Evolutionary conservation across 2,329 filamentous ascomycete genomes (phyloP).

Genomic region (Colletotrichum caudatum): DNA sequence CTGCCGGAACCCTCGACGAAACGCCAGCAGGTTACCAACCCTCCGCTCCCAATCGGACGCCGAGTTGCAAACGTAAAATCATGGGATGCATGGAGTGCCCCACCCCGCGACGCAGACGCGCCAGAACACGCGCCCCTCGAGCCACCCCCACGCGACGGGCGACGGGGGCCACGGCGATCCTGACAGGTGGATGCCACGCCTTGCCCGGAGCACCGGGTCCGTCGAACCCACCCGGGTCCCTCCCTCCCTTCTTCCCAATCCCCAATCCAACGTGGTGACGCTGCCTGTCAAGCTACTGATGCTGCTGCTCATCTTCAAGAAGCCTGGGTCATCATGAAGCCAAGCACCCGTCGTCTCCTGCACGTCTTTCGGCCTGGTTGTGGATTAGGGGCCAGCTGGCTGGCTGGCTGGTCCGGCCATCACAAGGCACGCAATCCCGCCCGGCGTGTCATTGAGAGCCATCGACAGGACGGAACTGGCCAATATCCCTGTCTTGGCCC

Average conservation of each 20-base stretch:
- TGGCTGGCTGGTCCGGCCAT: neutral
- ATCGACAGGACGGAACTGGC: slow-evolving; percentile 22
- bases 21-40: neutral
- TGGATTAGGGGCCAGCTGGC: slow-evolving; percentile 3
- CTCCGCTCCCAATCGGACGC: slow-evolving; percentile 10
- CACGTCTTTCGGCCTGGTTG: slow-evolving; percentile 17
- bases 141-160: slow-evolving; percentile 33
- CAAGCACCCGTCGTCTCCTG: slow-evolving; percentile 25
- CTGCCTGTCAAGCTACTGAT: neutral
- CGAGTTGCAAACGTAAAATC: slow-evolving; percentile 9
- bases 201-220: slow-evolving; percentile 35
- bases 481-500: neutral
- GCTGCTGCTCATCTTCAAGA: slow-evolving; percentile 1
- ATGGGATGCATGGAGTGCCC: neutral
- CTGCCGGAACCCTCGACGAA: slow-evolving; percentile 7
- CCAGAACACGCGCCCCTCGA: slow-evolving; percentile 35
- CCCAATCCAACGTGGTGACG: slow-evolving; percentile 11
- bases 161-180: slow-evolving; percentile 16
- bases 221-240: slow-evolving; percentile 24
- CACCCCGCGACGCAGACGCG: slow-evolving; percentile 24
- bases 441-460: slow-evolving; percentile 3
- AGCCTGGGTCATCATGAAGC: neutral
- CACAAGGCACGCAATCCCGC: slow-evolving; percentile 11
- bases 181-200: slow-evolving; percentile 5
- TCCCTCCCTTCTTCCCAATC: neutral